Evolutionary conservation across 2,329 filamentous ascomycete genomes (phyloP), one percentile per base, ranked within the genome.

Genomic region (Gnomoniopsis smithogilvyi): DNA sequence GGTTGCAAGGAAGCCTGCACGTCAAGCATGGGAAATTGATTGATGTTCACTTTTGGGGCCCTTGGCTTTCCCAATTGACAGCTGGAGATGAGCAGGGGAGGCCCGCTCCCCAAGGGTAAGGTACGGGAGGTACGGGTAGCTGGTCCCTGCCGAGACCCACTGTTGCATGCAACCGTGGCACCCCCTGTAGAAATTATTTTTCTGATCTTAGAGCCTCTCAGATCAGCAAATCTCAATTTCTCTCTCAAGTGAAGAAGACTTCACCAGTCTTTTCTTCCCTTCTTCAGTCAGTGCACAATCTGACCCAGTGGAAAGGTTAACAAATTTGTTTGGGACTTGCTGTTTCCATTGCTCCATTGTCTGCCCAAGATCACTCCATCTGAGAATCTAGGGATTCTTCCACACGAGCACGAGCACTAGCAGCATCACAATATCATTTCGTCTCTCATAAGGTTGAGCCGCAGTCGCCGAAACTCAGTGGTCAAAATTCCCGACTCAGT

Each of bases 161-260:
- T 54, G 38, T 17, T 19, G 10, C 15, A 30, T 46, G 43, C 21
- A 10, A 56, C 45, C 38, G 38, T n/a, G 4, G 38, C 10, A 41
- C 38, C 38, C 54, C 54, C 54, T 56, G 54, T 50, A 49, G 54
- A 56, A 50, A 56, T 56, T 56, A 56, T 41, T 56, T 30, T 50
- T 43, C 34, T 24, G 43, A 43, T 22, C 17, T 4, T 41, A 33
- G 46, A 41, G 21, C 33, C 26, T 30, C 26, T 30, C 26, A 38
- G n/a, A 15, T 8, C 26, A 30, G 26, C 26, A n/a, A n/a, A n/a
- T n/a, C n/a, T n/a, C n/a, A n/a, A n/a, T n/a, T n/a, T n/a, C n/a
- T n/a, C n/a, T n/a, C n/a, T n/a, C n/a, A n/a, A n/a, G n/a, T n/a
- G n/a, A n/a, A n/a, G n/a, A 33, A 30, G 47, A 50, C 22, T 26